A percentile compares a stretch with the other conserved stretches of the same genome.
Conservation (phyloP, 2,329 filamentous ascomycete genomes). For the Fusarium redolens region DNA sequence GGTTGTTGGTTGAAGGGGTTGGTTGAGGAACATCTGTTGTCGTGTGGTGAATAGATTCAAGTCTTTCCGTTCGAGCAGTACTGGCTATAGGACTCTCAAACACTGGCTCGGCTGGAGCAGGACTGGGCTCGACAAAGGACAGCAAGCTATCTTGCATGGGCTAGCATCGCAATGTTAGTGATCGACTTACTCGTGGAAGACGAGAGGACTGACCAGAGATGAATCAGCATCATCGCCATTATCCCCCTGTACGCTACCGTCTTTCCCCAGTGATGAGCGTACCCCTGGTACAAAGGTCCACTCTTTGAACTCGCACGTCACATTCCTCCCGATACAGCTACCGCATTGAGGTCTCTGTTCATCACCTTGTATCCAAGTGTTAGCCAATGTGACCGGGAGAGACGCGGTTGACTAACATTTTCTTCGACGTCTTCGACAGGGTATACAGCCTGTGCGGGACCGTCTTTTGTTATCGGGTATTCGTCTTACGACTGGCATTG, state of each 20-base stretch:
- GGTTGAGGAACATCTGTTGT: not conserved
- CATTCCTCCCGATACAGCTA: slow-evolving; percentile 25
- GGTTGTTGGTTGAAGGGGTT: not conserved
- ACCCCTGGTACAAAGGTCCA: slow-evolving; percentile 29
- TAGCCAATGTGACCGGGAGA: not conserved
- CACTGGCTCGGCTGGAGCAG: not conserved
- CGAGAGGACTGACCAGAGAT: not conserved
- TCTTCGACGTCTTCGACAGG: slow-evolving; percentile 31
- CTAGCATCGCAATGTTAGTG: not conserved
- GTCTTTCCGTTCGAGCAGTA: not conserved
- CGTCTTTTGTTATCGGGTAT: slow-evolving; percentile 28
- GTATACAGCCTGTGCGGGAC: slow-evolving; percentile 27
- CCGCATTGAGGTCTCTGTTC: slow-evolving; percentile 31
- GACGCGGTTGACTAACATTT: slow-evolving; percentile 8
- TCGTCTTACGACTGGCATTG: slow-evolving; percentile 28
- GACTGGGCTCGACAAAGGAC: slow-evolving; percentile 9
- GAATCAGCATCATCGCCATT: not conserved
- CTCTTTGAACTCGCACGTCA: slow-evolving; percentile 32
- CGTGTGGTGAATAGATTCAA: not conserved
- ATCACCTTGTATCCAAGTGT: slow-evolving; percentile 5
- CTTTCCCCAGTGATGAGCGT: slow-evolving; percentile 1
- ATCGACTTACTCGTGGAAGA: accelerated
- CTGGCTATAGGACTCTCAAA: not conserved
- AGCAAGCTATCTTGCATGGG: slow-evolving; percentile 7
- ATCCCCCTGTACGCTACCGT: not conserved